Base-by-base conservation (phyloP, 164 flowering plant genomes). In the Houttuynia cordata region DNA sequence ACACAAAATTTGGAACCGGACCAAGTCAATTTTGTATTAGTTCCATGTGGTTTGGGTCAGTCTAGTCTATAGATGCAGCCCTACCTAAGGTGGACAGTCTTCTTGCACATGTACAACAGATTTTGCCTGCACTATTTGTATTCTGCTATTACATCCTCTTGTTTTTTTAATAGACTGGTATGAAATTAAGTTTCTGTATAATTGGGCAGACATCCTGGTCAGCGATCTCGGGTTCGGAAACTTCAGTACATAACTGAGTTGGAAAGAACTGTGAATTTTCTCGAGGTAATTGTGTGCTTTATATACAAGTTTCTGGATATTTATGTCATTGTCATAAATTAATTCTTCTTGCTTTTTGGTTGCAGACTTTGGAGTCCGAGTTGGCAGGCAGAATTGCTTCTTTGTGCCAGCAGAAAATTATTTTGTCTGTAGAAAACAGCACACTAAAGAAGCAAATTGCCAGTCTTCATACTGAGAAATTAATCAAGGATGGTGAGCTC, bases 201-300 rank as follows among this genome's bases (percentile, higher is more conserved):
- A 58, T 19, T 64, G 51, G 67, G 24, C 75, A 85, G 86, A 76
- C 79, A 85, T 57, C 69, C 83, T 41, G 86, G 84, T 52, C 91
- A 81, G 73, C 79, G 84, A 12, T 82, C 86, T 49, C 76, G 91
- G 72, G 84, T 80, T 62, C 85, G 86, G 7, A 83, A 81, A 55
- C 78, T 85, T 50, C 90, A 82, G 72, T 82, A 84, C 61, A 84
- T 84, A 57, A 79, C 86, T 59, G 87, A 84, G 76, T 74, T 82
- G 53, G 87, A 85, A 73, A 81, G 81, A 73, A 79, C 77, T 24
- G 86, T 83, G 20, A 45, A 74, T 60, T 65, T 56, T 64, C 66
- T 81, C 40, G 76, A 85, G 91, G 91, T 85, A 69, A 71, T 24
- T 57, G 1, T 7, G 25, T 51, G 19, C 10, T 24, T 62, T 17